phyloP scores from a whole-genome alignment of 1,284 basidiomycete species.

The Marasmius oreades region DNA sequence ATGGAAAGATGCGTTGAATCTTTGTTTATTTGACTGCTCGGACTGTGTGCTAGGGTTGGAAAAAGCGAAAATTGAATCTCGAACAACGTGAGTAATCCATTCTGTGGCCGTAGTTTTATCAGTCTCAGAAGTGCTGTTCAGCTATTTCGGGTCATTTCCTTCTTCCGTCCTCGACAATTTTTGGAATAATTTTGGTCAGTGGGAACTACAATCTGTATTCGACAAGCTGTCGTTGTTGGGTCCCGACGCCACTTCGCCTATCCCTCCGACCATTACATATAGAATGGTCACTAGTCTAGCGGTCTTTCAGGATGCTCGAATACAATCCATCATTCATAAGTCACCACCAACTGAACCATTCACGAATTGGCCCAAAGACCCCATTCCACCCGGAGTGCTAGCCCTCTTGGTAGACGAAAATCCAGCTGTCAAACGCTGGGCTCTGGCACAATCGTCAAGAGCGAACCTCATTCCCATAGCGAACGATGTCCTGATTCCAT shows the following conservation, averaged over 20 bases:
- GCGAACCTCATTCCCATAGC: constrained; percentile 45
- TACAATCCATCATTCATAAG: constrained; percentile 44
- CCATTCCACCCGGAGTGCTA: constrained; percentile 57
- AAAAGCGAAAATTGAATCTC: constrained; percentile 57
- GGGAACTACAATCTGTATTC: constrained; percentile 56
- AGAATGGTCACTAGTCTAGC: constrained; percentile 65
- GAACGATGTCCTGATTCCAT: constrained; percentile 38
- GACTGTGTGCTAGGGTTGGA: constrained; percentile 67
- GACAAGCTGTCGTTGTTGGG: constrained; percentile 38
- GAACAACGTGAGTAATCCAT: constrained; percentile 56
- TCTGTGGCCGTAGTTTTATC: constrained; percentile 2
- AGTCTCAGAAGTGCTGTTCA: constrained; percentile 24
- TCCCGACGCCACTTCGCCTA: constrained; percentile 22
- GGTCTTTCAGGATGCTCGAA: constrained; percentile 49
- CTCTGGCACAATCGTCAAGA: constrained; percentile 38
- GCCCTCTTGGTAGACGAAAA: constrained; percentile 53
- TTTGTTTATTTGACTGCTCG: constrained; percentile 58
- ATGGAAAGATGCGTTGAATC: constrained; percentile 60
- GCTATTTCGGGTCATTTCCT: constrained; percentile 65
- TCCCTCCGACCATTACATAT: constrained; percentile 53
- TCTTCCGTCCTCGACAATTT: constrained; percentile 52
- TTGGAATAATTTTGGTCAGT: constrained; percentile 61
- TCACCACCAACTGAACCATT: constrained; percentile 34
- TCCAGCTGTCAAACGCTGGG: constrained; percentile 55
- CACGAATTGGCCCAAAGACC: constrained; percentile 52